Evolutionary conservation across 306 rosid genomes (phyloP), one percentile per base, ranked within the genome.

Genomic region (Quercus aquifolioides): DNA sequence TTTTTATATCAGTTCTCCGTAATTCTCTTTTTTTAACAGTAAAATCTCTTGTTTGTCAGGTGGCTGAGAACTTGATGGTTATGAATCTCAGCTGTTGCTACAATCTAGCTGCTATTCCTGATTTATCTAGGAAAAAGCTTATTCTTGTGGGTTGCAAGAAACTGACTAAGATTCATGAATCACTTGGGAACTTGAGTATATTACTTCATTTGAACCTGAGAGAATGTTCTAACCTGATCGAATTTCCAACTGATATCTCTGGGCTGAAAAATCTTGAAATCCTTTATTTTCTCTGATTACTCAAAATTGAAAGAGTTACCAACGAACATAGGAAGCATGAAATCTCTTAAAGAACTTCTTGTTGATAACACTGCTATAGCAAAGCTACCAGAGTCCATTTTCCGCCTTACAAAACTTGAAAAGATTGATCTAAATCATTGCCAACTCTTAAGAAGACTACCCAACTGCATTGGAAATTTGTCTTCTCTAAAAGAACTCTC

Each of bases 61-160:
- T 83, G 78, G 86, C 86, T 49, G 71, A 79, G 80, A 88, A 84
- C 26, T 78, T 90, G 79, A 77, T 64, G 88, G 81, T 87, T 20
- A 55, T 90, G 84, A 87, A 85, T 82, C 91, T 92, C 38, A 69
- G 79, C 12, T 0, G 51, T n/a, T 90, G 92, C 78, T 1, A 1
- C 58, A 25, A 52, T 30, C 89, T 88, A 21, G 71, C 77, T 26
- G 68, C 77, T 49, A 69, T 87, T 76, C 97, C 94, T 68, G 90
- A 92, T 76, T 77, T 92, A 59, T 87, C 94, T 56, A 69, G 82
- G 20, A 83, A 88, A 43, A 87, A 90, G 87, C 77, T 92, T 77
- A 73, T 73, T 67, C 86, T 92, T 17, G 87, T 81, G 54, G 55
- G 21, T 26, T 90, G 97, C 81, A 57, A 18, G 41, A 76, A 71